Evolutionary conservation across 179 eudicot genomes (phyloP), one percentile per base, ranked within the genome.

Genomic region (Pouteria campechiana): DNA sequence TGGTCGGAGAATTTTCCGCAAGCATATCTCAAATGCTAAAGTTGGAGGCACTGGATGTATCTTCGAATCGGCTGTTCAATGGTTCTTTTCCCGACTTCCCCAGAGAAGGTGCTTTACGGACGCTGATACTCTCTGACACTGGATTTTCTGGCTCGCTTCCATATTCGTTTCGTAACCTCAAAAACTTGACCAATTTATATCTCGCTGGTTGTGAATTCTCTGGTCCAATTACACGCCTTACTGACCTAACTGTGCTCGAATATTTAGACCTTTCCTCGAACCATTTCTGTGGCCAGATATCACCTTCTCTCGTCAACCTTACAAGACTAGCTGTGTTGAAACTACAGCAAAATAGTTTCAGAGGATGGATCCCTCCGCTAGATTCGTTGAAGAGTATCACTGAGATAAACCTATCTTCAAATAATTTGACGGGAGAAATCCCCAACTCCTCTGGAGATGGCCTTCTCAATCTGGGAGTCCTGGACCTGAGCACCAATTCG

Each of bases 1-100:
- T 71, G 38, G 23, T 4, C 0, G 69, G 69, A 32, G 19, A 3
- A n/a, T 54, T 62, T 48, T 72, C 77, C 7, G 33, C 2, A 18
- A 41, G 42, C 3, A 40, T 71, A 4, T 40, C 61, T 4, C 19
- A 28, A 17, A 27, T 70, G 25, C 63, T 45, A 5, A 45, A 49
- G 19, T 19, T 70, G 9, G 25, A 25, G 46, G 44, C 15, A 7
- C 33, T 70, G 5, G 65, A 65, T 12, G 44, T 65, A 27, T 52
- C 54, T 1, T 10, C 17, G 20, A 73, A 73, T 37, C 4, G 6
- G 3, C 1, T n/a, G 2, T 45, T 73, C 17, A 29, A 45, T 3
- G 79, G 74, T 13, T 37, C 30, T 23, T 37, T 68, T 37, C 79
- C 72, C 7, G 60, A 57, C 17, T 71, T 61, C 18, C 48, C 57